These are phyloP conservation scores for Zymoseptoria ardabiliae DNA, from an alignment of 2,329 filamentous ascomycete genomes.

Conservation along the genomic window DNA sequence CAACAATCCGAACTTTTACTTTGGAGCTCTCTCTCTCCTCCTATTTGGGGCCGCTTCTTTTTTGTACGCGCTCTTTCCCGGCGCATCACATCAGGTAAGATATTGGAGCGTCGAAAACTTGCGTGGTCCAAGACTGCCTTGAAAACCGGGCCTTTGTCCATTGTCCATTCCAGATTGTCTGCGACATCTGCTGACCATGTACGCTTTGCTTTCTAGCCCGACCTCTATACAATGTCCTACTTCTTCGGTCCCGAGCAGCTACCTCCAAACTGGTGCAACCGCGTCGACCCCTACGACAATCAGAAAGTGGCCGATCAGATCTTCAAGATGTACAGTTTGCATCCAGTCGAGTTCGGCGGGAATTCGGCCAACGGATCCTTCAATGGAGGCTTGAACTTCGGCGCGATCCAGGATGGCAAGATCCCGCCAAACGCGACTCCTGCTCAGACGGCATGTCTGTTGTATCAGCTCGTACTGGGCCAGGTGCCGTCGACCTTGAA, in stretches of 20 bases:
- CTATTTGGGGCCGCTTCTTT: conserved; percentile 39
- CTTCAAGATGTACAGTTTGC: conserved; percentile 32
- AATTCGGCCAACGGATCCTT: conserved; percentile 22
- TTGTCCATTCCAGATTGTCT: too few species aligned
- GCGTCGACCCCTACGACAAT: conserved; percentile 30
- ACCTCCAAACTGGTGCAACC: conserved; percentile 35
- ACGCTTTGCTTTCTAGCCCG: conserved; percentile 21
- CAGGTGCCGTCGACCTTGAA: conserved; percentile 33
- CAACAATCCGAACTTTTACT: conserved; percentile 38
- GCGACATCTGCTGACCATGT: not conserved
- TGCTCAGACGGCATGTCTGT: conserved; percentile 31
- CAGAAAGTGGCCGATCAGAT: conserved; percentile 34
- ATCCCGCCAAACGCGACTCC: conserved; percentile 24
- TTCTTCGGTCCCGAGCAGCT: conserved; percentile 41
- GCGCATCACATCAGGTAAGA: too few species aligned
- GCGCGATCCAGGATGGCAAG: conserved; percentile 34
- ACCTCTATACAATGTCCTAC: conserved; percentile 30
- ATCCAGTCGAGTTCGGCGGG: conserved; percentile 29
- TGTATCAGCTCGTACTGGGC: conserved; percentile 39
- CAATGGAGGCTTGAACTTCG: conserved; percentile 31
- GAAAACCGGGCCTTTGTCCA: too few species aligned
- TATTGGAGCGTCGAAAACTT: too few species aligned
- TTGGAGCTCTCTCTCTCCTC: conserved; percentile 34
- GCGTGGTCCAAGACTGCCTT: too few species aligned
- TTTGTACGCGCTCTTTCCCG: conserved; percentile 37